Percentiles rank a stretch among this genome's conserved stretches.
Conservation (phyloP, 1,284 basidiomycete genomes). For the Hymenochaete sp. region DNA sequence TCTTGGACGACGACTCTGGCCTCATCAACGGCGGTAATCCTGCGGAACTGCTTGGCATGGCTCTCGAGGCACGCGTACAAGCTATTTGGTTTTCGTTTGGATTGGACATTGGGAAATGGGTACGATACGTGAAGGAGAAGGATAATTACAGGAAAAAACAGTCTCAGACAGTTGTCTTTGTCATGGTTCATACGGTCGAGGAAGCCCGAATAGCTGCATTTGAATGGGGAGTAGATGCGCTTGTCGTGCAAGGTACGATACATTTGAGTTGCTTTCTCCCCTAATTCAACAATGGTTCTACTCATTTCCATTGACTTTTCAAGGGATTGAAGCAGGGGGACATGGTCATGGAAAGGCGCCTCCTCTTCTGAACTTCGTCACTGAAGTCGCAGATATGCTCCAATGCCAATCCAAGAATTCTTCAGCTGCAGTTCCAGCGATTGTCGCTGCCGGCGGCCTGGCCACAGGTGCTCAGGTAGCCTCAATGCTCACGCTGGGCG, state of each 20-base stretch:
- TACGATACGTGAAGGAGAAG: conserved; percentile 45
- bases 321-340: conserved; percentile 69
- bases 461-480: conserved; percentile 54
- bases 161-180: conserved; percentile 48
- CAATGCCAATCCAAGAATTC: conserved; percentile 17
- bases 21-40: conserved; percentile 21
- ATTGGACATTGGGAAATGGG: conserved; percentile 46
- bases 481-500: conserved; percentile 56
- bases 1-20: conserved; percentile 40
- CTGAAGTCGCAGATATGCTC: conserved; percentile 49
- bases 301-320: conserved; percentile 3
- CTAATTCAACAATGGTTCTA: neutral
- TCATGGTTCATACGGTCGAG: conserved; percentile 49
- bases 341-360: conserved; percentile 54
- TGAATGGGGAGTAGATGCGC: conserved; percentile 57
- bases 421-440: conserved; percentile 29
- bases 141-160: conserved; percentile 33
- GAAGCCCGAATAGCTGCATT: conserved; percentile 48
- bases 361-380: conserved; percentile 48
- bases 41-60: conserved; percentile 37
- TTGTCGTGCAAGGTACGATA: conserved; percentile 62
- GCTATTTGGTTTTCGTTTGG: conserved; percentile 73
- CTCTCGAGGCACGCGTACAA: conserved; percentile 47
- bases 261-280: neutral
- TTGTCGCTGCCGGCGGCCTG: conserved; percentile 51